phyloP scores from a whole-genome alignment of 495 filamentous ascomycete species.

The Apodospora peruviana region DNA sequence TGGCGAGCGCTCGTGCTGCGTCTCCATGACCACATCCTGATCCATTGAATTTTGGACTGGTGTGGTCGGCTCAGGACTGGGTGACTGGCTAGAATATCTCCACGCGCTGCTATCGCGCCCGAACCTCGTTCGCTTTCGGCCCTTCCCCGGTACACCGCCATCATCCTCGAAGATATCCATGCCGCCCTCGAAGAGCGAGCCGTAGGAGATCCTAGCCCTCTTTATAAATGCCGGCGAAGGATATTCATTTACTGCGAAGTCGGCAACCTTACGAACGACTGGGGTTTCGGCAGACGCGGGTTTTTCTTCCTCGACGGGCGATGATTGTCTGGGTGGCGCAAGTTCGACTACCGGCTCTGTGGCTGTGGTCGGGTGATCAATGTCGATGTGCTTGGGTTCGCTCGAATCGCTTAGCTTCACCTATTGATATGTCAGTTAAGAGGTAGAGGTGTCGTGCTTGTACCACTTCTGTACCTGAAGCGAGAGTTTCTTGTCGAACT shows the following conservation, averaged over 20 bases:
- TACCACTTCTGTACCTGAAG: conserved; percentile 47
- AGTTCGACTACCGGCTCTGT: conserved; percentile 7
- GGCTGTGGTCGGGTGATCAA: conserved; percentile 41
- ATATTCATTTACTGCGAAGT: conserved; percentile 40
- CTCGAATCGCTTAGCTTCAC: conserved; percentile 28
- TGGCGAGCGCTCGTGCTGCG: not conserved
- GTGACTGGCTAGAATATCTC: conserved; percentile 63
- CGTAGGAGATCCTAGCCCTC: conserved; percentile 55
- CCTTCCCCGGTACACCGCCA: conserved; percentile 58
- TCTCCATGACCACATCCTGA: conserved; percentile 16
- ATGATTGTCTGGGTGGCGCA: not conserved
- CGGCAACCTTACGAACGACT: conserved; percentile 14
- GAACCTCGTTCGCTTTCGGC: conserved; percentile 69
- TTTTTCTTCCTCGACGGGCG: conserved; percentile 6
- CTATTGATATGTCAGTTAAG: conserved; percentile 14
- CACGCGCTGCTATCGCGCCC: conserved; percentile 61
- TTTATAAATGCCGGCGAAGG: conserved; percentile 75
- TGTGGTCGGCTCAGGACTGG: conserved; percentile 51
- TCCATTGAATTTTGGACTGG: conserved; percentile 28
- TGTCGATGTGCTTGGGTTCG: conserved; percentile 33
- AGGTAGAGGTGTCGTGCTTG: not conserved
- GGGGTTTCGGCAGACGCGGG: not conserved
- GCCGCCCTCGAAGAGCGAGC: conserved; percentile 49
- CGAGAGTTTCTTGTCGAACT: conserved; percentile 50
- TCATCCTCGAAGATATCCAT: conserved; percentile 69